These are phyloP conservation scores for Calocybe gangraenosa DNA, from an alignment of 768 basidiomycete genomes.

Conservation along the genomic window DNA sequence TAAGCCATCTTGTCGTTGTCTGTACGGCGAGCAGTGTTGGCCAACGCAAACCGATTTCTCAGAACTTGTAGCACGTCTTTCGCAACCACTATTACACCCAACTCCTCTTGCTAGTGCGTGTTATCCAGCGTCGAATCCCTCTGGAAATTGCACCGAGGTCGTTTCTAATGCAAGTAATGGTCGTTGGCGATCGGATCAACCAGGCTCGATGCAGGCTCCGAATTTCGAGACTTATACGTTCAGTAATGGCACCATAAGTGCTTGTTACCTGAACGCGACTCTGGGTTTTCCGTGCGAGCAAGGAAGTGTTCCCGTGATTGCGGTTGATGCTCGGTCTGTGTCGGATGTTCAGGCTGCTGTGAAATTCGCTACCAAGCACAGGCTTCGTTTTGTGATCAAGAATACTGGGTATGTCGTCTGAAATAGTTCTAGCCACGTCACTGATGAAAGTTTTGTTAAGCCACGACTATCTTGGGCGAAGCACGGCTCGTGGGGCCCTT, in stretches of 20 bases:
- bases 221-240: conserved; percentile 28
- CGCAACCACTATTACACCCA: conserved; percentile 40
- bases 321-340: conserved; percentile 34
- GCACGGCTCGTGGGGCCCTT: conserved; percentile 34
- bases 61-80: conserved; percentile 29
- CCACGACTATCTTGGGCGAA: conserved; percentile 42
- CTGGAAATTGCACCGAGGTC: conserved; percentile 34
- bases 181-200: conserved; percentile 34
- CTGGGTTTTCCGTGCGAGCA: conserved; percentile 38
- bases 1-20: conserved; percentile 29
- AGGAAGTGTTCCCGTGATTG: conserved; percentile 37
- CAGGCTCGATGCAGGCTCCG: conserved; percentile 34
- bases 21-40: conserved; percentile 40
- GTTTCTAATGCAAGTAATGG: conserved; percentile 24
- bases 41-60: conserved; percentile 31
- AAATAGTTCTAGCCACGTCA: not conserved
- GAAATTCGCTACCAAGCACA: conserved; percentile 30
- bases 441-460: conserved; percentile 19
- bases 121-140: conserved; percentile 31
- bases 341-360: conserved; percentile 37
- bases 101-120: conserved; percentile 36
- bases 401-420: conserved; percentile 25
- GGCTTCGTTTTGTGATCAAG: conserved; percentile 33
- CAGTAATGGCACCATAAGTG: conserved; percentile 44
- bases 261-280: conserved; percentile 45